These are phyloP conservation scores for Diaporthe sp. DNA, from an alignment of 2,329 filamentous ascomycete species.

Conservation along the genomic window DNA sequence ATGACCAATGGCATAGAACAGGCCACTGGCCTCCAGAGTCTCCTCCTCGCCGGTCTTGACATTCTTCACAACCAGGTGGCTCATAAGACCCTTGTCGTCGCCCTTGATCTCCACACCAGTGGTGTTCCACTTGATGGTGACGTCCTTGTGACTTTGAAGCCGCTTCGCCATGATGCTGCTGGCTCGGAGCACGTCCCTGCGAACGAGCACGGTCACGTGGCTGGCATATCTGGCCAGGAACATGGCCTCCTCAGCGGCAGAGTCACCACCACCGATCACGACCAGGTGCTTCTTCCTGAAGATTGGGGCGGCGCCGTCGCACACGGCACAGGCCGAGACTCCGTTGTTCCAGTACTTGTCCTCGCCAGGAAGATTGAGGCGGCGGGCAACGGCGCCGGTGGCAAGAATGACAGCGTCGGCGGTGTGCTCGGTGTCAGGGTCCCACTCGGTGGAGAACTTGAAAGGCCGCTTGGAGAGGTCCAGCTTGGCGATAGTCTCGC, in stretches of 20 bases:
- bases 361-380: conserved; percentile 87
- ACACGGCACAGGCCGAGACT: conserved; percentile 96
- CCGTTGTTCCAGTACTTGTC: conserved; percentile 98
- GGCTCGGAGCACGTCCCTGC: conserved; percentile 87
- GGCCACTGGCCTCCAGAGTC: conserved; percentile 88
- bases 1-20: conserved; percentile 98
- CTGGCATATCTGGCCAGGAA: conserved; percentile 98
- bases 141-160: conserved; percentile 85
- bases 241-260: conserved; percentile 95
- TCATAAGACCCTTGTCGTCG: conserved; percentile 89
- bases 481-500: conserved; percentile 90
- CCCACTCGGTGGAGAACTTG: conserved; percentile 93
- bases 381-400: conserved; percentile 91
- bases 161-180: conserved; percentile 93
- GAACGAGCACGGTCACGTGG: conserved; percentile 93
- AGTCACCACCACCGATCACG: conserved; percentile 97
- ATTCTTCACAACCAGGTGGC: conserved; percentile 86
- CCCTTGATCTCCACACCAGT: conserved; percentile 87
- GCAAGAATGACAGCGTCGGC: conserved; percentile 94
- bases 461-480: conserved; percentile 89
- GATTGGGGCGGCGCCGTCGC: conserved; percentile 96
- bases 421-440: conserved; percentile 84
- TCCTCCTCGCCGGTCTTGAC: conserved; percentile 80
- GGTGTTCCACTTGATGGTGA: conserved; percentile 89
- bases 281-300: conserved; percentile 96